These are phyloP conservation scores for Acacia confusa DNA, from an alignment of 306 rosid species.

Conservation along the genomic window DNA sequence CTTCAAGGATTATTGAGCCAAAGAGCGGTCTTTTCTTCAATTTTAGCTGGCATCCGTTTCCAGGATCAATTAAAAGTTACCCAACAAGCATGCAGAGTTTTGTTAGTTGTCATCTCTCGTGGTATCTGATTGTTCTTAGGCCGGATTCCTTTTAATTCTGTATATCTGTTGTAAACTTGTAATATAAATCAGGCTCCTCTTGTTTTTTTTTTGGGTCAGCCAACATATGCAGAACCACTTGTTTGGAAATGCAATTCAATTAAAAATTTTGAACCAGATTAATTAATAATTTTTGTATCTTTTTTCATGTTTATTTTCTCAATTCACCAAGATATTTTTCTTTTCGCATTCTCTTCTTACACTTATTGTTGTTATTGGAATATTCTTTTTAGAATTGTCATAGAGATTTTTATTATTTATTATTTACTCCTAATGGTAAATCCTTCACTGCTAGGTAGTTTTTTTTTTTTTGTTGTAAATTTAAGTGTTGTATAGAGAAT, in stretches of 20 bases:
- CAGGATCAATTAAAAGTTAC: not conserved
- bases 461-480: too few relatives aligned
- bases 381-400: not conserved
- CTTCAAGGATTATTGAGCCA: not conserved
- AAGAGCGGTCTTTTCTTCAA: not conserved
- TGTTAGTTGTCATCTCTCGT: not conserved
- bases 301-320: not conserved
- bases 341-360: not conserved
- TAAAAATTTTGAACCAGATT: not conserved
- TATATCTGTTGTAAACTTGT: slow-evolving; percentile 5
- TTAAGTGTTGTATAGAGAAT: not conserved
- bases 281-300: not conserved
- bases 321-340: not conserved
- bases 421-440: not conserved
- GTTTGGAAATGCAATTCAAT: not conserved
- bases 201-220: not conserved
- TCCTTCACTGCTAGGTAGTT: not conserved
- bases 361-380: not conserved
- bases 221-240: not conserved
- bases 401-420: not conserved
- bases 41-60: not conserved
- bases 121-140: not conserved
- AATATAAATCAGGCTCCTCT: not conserved
- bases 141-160: not conserved
- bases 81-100: not conserved